Percentiles rank a stretch among this genome's conserved stretches.
Evolutionary conservation across 2,329 filamentous ascomycete species (phyloP).

Genomic region (Parastagonospora avenae): DNA sequence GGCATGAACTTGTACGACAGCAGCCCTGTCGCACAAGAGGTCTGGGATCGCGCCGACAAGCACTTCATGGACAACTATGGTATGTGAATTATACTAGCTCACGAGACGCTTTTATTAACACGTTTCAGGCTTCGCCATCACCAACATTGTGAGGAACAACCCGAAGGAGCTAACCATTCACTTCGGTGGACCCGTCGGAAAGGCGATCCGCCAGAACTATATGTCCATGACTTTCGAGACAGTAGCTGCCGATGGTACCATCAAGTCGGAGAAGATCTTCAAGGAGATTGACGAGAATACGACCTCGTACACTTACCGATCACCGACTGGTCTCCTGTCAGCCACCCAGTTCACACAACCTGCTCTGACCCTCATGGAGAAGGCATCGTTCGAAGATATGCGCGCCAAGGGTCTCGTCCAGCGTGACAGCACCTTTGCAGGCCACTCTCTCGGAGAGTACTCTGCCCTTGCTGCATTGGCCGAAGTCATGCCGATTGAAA

Average conservation of each 20-base stretch:
- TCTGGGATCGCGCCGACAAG: slow-evolving; percentile 90
- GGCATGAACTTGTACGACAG: slow-evolving; percentile 98
- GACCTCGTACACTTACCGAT: slow-evolving; percentile 95
- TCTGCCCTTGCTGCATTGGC: slow-evolving; percentile 94
- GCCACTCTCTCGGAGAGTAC: slow-evolving; percentile 98
- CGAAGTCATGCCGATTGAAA: slow-evolving; percentile 99
- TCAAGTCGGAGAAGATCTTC: slow-evolving; percentile 99
- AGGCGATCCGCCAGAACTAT: slow-evolving; percentile 98
- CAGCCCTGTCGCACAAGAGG: slow-evolving; percentile 92
- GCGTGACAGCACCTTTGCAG: slow-evolving; percentile 94
- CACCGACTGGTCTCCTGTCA: slow-evolving; percentile 90
- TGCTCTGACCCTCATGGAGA: slow-evolving; percentile 97
- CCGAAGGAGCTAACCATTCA: slow-evolving; percentile 98
- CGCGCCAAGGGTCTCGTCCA: slow-evolving; percentile 94
- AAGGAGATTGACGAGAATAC: slow-evolving; percentile 95
- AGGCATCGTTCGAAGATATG: slow-evolving; percentile 99
- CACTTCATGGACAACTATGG: slow-evolving; percentile 99
- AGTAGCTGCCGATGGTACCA: slow-evolving; percentile 85
- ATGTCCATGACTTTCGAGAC: slow-evolving; percentile 99
- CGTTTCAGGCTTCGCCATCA: slow-evolving; percentile 84
- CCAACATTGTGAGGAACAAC: slow-evolving; percentile 99
- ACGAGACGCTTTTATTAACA: slow-evolving; percentile 18
- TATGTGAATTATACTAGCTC: slow-evolving; percentile 47
- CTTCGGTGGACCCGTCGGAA: slow-evolving; percentile 95
- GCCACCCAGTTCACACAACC: slow-evolving; percentile 99